Evolutionary conservation across 345 rosid species (phyloP).

Genomic region (Aethionema arabicum): DNA sequence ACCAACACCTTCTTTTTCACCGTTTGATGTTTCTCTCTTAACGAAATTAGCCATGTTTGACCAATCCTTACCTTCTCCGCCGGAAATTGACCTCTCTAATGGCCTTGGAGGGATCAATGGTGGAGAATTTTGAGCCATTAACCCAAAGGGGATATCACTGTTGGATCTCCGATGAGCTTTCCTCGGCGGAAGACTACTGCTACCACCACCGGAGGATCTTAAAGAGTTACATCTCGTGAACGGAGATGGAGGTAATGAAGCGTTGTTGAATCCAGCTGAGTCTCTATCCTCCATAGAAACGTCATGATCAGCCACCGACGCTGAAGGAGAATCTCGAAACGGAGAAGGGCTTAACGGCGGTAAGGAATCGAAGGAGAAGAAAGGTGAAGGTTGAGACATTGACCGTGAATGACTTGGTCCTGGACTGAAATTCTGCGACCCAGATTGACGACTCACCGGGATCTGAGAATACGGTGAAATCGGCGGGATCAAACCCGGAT

Average conservation of each 20-base stretch:
- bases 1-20: slow-evolving; percentile 27
- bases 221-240: slow-evolving; percentile 47
- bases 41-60: slow-evolving; percentile 38
- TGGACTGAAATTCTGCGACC: slow-evolving; percentile 47
- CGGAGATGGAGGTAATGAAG: slow-evolving; percentile 68
- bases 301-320: slow-evolving; percentile 37
- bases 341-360: slow-evolving; percentile 62
- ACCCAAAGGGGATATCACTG: slow-evolving; percentile 83
- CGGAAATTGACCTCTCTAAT: slow-evolving; percentile 48
- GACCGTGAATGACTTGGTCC: slow-evolving; percentile 60
- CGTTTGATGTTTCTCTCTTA: slow-evolving; percentile 40
- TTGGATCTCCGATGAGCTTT: slow-evolving; percentile 84
- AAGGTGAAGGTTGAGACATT: slow-evolving; percentile 55
- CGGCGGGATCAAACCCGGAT: slow-evolving; percentile 68
- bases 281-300: slow-evolving; percentile 69
- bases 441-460: slow-evolving; percentile 50
- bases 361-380: slow-evolving; percentile 44
- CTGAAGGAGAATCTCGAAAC: slow-evolving; percentile 45
- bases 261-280: slow-evolving; percentile 45
- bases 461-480: slow-evolving; percentile 60
- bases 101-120: slow-evolving; percentile 57
- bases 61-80: slow-evolving; percentile 42
- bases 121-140: slow-evolving; percentile 46
- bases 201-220: slow-evolving; percentile 32
- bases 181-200: slow-evolving; percentile 74